Percentiles rank a stretch among this genome's conserved stretches.
These are phyloP conservation scores for Coelastrella sp. DNA, from an alignment of 139 green algal species.

Conservation along the genomic window DNA sequence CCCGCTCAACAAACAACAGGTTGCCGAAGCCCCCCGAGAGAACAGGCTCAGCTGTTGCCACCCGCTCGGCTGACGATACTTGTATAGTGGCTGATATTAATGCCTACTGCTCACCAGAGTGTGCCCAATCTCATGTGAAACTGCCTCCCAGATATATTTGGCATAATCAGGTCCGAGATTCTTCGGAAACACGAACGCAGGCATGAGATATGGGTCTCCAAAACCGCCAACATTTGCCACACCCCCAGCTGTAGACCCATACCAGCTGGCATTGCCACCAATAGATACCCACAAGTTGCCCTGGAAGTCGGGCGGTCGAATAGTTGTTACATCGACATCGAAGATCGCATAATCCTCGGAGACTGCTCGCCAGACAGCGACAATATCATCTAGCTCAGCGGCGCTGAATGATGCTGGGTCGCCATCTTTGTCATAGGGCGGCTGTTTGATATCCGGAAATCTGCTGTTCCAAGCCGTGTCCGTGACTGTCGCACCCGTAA, in stretches of 20 bases:
- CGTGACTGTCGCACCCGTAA: not conserved
- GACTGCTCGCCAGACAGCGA: not conserved
- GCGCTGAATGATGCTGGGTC: not conserved
- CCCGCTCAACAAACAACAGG: no score
- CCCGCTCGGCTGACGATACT: no score
- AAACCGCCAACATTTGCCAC: not conserved
- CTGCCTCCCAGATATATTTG: slow-evolving; percentile 29
- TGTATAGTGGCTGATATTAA: no score
- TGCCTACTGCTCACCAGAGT: not conserved
- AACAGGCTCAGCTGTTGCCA: no score
- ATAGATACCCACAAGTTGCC: not conserved
- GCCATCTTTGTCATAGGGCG: slow-evolving; percentile 1
- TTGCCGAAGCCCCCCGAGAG: no score
- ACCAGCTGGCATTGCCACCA: not conserved
- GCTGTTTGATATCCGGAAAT: not conserved
- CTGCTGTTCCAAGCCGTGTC: slow-evolving; percentile 1
- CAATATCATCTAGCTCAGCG: not conserved
- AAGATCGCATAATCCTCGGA: slow-evolving; percentile 25
- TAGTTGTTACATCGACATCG: slow-evolving; percentile 34
- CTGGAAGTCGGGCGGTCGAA: not conserved
- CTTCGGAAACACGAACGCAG: not conserved
- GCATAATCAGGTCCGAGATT: not conserved
- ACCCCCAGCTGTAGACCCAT: not conserved
- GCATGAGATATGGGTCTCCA: not conserved
- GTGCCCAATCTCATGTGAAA: slow-evolving; percentile 31